These are phyloP conservation scores for Globisporangium splendens DNA, from an alignment of 352 stramenopile species.

Conservation along the genomic window DNA sequence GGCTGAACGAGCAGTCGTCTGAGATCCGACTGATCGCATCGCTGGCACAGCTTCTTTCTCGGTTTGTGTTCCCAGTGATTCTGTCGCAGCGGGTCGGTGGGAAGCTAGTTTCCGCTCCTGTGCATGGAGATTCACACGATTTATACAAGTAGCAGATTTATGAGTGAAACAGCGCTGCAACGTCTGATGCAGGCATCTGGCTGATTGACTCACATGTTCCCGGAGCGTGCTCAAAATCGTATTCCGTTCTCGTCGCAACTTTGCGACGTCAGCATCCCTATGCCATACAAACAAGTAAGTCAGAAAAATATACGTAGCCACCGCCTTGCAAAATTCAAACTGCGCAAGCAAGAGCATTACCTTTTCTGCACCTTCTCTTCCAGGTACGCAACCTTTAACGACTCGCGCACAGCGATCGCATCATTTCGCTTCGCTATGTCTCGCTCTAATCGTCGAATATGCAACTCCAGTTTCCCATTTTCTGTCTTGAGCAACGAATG, in stretches of 20 bases:
- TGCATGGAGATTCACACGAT: too few relatives aligned
- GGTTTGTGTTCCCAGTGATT: constrained; percentile 21
- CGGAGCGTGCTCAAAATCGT: constrained; percentile 52
- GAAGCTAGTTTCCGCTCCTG: constrained; percentile 32
- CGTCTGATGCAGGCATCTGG: too few relatives aligned
- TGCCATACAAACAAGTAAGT: background rate
- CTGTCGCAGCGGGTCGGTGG: constrained; percentile 10
- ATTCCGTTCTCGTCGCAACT: constrained; percentile 62
- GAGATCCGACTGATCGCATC: constrained; percentile 4
- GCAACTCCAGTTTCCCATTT: constrained; percentile 56
- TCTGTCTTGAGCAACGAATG: constrained; percentile 49
- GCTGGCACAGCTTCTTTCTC: background rate
- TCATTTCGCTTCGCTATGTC: constrained; percentile 57
- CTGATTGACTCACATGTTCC: constrained; percentile 26
- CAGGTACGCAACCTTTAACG: constrained; percentile 35
- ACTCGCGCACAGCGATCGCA: constrained; percentile 34
- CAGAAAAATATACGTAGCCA: too few relatives aligned
- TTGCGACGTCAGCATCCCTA: constrained; percentile 58
- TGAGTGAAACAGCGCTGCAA: too few relatives aligned
- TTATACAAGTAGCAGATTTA: too few relatives aligned
- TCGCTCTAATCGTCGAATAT: constrained; percentile 53
- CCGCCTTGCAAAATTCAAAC: background rate
- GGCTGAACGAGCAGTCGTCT: background rate
- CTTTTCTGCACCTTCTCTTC: constrained; percentile 37
- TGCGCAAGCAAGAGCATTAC: constrained; percentile 14